phyloP scores from a whole-genome alignment of 2,329 filamentous ascomycete species.

The Chalara sp. region DNA sequence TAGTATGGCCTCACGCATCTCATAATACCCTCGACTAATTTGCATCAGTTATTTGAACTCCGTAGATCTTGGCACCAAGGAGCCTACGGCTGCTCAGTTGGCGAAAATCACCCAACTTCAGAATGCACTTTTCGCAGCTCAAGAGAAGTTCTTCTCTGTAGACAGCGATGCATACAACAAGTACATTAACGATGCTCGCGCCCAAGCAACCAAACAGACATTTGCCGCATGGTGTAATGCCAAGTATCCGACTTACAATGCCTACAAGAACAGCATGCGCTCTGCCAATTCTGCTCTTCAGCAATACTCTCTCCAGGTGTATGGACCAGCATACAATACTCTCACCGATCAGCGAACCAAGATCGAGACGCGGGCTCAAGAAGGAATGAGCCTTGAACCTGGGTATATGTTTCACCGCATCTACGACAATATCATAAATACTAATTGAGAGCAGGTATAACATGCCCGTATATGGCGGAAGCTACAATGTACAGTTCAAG shows the following conservation, averaged over 20 bases:
- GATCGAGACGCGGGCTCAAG: conserved; percentile 5
- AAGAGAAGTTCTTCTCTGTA: conserved; percentile 3
- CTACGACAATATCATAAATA: background rate
- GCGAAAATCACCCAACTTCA: background rate
- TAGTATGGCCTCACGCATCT: background rate
- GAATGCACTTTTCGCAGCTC: conserved; percentile 1
- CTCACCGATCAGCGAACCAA: conserved; percentile 4
- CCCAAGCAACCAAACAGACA: conserved; percentile 6
- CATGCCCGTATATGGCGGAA: conserved; percentile 1
- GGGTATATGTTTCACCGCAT: background rate
- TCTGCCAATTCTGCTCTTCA: conserved; percentile 7
- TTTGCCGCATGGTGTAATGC: conserved; percentile 6
- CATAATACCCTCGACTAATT: background rate
- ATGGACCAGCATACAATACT: conserved; percentile 6
- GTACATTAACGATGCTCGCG: conserved; percentile 5
- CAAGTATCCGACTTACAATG: conserved; percentile 2
- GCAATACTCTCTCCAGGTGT: conserved; percentile 5
- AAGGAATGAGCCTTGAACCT: background rate
- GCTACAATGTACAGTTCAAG: conserved; percentile 4
- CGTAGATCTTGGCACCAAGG: background rate
- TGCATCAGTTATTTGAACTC: background rate
- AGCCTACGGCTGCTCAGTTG: background rate
- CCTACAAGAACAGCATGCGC: conserved; percentile 2
- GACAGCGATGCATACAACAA: conserved; percentile 2
- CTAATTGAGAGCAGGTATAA: conserved; percentile 7